Conservation (phyloP, 192 early-diverging fungal genomes). For the Globomyces pollinis-pini region DNA sequence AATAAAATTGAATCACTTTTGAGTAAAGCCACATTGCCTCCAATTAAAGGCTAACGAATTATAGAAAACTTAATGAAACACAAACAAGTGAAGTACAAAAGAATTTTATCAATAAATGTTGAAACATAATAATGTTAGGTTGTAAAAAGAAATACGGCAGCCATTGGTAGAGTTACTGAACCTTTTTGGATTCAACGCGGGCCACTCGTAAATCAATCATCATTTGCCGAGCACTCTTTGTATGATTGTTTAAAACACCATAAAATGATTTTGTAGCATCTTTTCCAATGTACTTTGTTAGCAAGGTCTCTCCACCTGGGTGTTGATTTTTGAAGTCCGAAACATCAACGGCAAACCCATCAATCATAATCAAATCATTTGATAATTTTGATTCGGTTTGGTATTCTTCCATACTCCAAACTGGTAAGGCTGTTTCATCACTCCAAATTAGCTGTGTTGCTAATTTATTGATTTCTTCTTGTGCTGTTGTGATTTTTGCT, state of each 20-base stretch:
- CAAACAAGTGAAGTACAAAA: too few species aligned
- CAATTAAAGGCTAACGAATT: too few species aligned
- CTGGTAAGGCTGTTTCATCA: conserved; percentile 8
- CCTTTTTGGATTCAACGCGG: too few species aligned
- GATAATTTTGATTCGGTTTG: conserved; percentile 32
- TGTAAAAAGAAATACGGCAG: too few species aligned
- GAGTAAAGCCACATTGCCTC: too few species aligned
- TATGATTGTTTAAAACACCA: conserved; percentile 31
- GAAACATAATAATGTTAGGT: too few species aligned
- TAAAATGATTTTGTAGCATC: conserved; percentile 29
- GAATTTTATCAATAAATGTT: too few species aligned
- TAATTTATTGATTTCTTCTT: neutral
- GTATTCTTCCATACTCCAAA: conserved; percentile 50
- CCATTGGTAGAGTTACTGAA: too few species aligned
- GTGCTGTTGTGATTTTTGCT: conserved; percentile 9
- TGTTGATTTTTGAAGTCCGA: conserved; percentile 18
- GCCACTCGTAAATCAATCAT: conserved; percentile 25
- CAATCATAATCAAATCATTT: conserved; percentile 21
- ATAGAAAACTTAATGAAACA: too few species aligned
- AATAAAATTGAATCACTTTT: too few species aligned
- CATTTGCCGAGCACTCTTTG: conserved; percentile 16
- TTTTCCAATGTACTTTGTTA: conserved; percentile 19
- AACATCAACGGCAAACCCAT: conserved; percentile 30
- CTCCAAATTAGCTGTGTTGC: conserved; percentile 18
- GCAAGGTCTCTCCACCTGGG: conserved; percentile 26